A percentile compares a stretch with the other conserved stretches of the same genome.
Evolutionary conservation across 768 basidiomycete species (phyloP).

Genomic region (Pleurotus ostreatus): DNA sequence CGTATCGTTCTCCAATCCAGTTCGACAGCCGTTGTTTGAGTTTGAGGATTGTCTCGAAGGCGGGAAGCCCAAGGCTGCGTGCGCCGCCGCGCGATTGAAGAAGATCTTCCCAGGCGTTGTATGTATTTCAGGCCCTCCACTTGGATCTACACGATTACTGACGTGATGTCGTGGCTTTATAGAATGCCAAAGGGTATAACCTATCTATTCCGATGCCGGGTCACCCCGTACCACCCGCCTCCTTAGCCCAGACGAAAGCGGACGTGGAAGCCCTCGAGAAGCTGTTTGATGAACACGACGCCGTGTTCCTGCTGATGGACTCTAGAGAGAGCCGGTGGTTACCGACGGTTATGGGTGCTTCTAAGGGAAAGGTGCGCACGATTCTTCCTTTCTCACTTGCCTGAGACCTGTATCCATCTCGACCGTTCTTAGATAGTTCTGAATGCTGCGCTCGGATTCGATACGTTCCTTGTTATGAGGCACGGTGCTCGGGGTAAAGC

Average conservation of each 20-base stretch:
- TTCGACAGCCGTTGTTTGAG: constrained; percentile 93
- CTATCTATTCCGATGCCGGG: constrained; percentile 97
- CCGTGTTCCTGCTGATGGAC: constrained; percentile 92
- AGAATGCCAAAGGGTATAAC: constrained; percentile 80
- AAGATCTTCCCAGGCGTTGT: constrained; percentile 94
- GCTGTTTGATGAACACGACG: constrained; percentile 85
- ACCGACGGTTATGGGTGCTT: constrained; percentile 82
- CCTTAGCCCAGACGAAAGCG: constrained; percentile 52
- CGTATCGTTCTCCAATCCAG: constrained; percentile 97
- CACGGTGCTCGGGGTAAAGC: constrained; percentile 65
- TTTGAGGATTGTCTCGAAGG: constrained; percentile 92
- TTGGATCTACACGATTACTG: not conserved
- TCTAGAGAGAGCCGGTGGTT: constrained; percentile 97
- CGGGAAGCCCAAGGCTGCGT: constrained; percentile 90
- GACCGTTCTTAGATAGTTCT: constrained; percentile 65
- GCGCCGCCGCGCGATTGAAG: constrained; percentile 80
- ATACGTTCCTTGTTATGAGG: constrained; percentile 95
- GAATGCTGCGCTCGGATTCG: constrained; percentile 94
- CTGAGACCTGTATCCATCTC: not conserved
- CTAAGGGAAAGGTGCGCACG: constrained; percentile 71
- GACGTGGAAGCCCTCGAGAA: constrained; percentile 72
- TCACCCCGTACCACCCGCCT: constrained; percentile 73
- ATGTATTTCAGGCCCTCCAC: constrained; percentile 22
- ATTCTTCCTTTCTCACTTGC: too few species aligned
- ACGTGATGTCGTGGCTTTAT: not conserved